Evolutionary conservation across 495 filamentous ascomycete genomes (phyloP).

Genomic region (Talaromyces ruber): DNA sequence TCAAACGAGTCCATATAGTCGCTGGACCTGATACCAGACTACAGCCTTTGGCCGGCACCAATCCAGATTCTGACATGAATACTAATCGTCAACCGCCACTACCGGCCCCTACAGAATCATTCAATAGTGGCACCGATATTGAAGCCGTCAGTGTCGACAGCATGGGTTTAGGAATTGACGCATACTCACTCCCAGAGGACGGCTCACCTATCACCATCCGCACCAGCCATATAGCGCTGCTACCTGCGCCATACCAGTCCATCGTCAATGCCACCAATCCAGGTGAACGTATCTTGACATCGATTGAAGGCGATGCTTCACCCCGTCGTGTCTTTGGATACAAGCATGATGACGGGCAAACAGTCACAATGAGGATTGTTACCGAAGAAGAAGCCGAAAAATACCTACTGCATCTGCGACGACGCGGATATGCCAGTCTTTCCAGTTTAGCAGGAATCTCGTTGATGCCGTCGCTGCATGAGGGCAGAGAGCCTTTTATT

Average conservation of each 20-base stretch:
- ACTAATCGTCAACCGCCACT: not conserved
- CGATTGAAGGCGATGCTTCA: not conserved
- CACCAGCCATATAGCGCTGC: not conserved
- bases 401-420: too few species aligned
- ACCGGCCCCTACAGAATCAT: not conserved
- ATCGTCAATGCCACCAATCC: not conserved
- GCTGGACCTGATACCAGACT: not conserved
- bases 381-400: too few species aligned
- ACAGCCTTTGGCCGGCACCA: too few species aligned
- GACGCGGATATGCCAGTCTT: not conserved
- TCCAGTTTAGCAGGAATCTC: not conserved
- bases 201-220: not conserved
- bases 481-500: conserved; percentile 7
- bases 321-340: not conserved
- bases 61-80: not conserved
- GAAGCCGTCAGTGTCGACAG: not conserved
- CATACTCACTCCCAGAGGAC: not conserved
- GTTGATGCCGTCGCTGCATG: not conserved
- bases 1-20: not conserved
- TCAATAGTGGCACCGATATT: not conserved
- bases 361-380: not conserved
- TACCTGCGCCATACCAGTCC: not conserved
- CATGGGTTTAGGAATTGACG: not conserved
- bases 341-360: not conserved
- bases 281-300: not conserved